Evolutionary conservation across 768 basidiomycete species (phyloP), one percentile per base, ranked within the genome.

Genomic region (Hypsizygus marmoreus): DNA sequence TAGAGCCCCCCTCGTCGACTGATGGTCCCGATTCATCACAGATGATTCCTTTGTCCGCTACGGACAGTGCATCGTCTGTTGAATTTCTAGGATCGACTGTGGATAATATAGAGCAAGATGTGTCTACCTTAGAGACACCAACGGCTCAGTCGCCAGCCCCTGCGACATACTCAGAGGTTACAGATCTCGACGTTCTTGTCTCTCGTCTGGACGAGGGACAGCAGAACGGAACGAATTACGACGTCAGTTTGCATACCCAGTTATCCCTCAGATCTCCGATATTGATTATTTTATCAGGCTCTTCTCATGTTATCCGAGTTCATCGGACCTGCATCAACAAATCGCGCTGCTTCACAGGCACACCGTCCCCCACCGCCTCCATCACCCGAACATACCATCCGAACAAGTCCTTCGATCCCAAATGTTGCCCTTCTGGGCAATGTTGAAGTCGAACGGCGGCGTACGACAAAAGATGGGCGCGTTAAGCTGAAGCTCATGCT

Each of bases 401-500:
- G 2, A n/a, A 13, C 13, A 3, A 32, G 10, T 1, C 26, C 29
- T 16, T 13, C 29, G 6, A 17, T 24, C 2, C 25, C 10, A 20
- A 70, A 70, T 50, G 58, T 66, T 31, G 62, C 60, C 43, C 65
- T 74, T 31, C 55, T 69, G 31, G 79, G 73, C 37, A 62, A 57
- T 50, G 69, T 89, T 56, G 78, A 80, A 51, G 69, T 88, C 11
- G 68, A 76, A 61, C 77, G 84, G 16, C 72, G 78, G 41, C 75
- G 88, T 17, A 72, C 73, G 37, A 79, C 78, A 37, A 70, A 70
- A 51, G 78, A 86, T 55, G 87, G 88, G 4, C 82, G 82, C 32
- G 72, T 82, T 43, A 90, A 89, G 68, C 56, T 88, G 34, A 91
- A 88, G 68, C 63, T 89, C 38, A 70, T 73, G 6, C 60, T 90